These are phyloP conservation scores for Tubosaeta brunneosetosa DNA, from an alignment of 768 basidiomycete species.

Conservation along the genomic window DNA sequence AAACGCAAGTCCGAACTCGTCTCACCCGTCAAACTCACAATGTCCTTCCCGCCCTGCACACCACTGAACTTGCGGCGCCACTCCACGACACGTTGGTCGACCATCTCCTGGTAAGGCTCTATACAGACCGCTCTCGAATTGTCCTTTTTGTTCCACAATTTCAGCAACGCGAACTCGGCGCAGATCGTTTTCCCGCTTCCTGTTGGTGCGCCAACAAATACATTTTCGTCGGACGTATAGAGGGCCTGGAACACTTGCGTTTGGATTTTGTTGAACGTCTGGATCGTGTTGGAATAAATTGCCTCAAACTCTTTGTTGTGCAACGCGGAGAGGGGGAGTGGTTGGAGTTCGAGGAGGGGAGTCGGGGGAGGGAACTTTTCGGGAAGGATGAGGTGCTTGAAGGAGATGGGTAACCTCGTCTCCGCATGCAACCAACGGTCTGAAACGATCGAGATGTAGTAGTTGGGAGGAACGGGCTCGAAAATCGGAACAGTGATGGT, in stretches of 20 bases:
- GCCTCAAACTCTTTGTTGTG: slow-evolving; percentile 92
- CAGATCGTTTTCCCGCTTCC: slow-evolving; percentile 97
- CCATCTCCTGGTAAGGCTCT: slow-evolving; percentile 97
- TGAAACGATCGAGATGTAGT: slow-evolving; percentile 92
- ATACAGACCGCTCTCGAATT: slow-evolving; percentile 86
- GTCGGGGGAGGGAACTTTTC: slow-evolving; percentile 95
- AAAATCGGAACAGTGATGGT: slow-evolving; percentile 95
- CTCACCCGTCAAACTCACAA: slow-evolving; percentile 91
- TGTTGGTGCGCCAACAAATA: slow-evolving; percentile 94
- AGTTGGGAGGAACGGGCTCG: slow-evolving; percentile 96
- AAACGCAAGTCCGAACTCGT: slow-evolving; percentile 86
- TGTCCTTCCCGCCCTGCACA: slow-evolving; percentile 89
- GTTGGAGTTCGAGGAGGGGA: slow-evolving; percentile 86
- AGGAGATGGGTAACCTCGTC: slow-evolving; percentile 90
- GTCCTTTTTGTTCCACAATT: slow-evolving; percentile 90
- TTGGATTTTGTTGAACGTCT: slow-evolving; percentile 97
- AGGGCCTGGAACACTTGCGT: slow-evolving; percentile 98
- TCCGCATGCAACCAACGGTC: slow-evolving; percentile 96
- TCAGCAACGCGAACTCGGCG: slow-evolving; percentile 91
- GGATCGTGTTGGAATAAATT: slow-evolving; percentile 75
- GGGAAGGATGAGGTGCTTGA: slow-evolving; percentile 96
- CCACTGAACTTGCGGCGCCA: slow-evolving; percentile 82
- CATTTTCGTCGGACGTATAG: slow-evolving; percentile 94
- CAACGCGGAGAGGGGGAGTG: slow-evolving; percentile 83
- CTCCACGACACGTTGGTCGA: slow-evolving; percentile 82